These are phyloP conservation scores for Eragrostis nindensis DNA, from an alignment of 176 grass and related monocot species.

Conservation along the genomic window DNA sequence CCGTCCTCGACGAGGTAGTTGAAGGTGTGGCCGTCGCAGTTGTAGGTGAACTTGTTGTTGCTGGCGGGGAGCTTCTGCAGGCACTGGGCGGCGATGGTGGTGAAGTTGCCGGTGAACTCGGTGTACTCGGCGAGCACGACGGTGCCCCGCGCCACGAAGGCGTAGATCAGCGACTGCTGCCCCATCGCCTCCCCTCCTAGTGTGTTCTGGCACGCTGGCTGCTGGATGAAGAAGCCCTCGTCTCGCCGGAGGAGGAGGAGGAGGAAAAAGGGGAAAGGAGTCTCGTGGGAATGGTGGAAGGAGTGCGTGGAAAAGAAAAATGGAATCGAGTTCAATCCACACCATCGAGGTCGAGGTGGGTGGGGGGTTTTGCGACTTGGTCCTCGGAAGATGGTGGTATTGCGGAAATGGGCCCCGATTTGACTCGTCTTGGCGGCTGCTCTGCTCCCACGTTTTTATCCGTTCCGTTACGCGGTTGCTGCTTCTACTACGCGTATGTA, in stretches of 20 bases:
- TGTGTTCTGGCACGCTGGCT: too few relatives aligned
- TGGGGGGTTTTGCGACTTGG: conserved; percentile 9
- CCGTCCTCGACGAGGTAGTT: conserved; percentile 98
- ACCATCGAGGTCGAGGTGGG: conserved; percentile 8
- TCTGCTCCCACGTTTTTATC: background rate
- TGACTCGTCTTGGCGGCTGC: background rate
- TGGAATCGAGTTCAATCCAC: conserved; percentile 36
- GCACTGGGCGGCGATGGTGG: conserved; percentile 89
- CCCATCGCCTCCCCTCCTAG: conserved; percentile 68
- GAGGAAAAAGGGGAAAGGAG: too few relatives aligned
- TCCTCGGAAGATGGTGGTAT: background rate
- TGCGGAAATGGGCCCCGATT: background rate
- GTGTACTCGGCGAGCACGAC: conserved; percentile 89
- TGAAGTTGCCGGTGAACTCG: conserved; percentile 96
- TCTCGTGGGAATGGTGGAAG: background rate
- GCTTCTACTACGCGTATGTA: background rate
- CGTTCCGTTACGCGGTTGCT: background rate
- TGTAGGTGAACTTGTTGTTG: conserved; percentile 97
- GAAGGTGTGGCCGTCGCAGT: conserved; percentile 95
- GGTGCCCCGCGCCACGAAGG: conserved; percentile 86
- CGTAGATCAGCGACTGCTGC: conserved; percentile 93
- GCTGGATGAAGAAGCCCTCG: background rate
- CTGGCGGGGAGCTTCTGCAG: conserved; percentile 88
- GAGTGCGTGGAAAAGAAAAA: conserved; percentile 17
- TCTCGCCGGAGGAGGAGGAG: too few relatives aligned